Conservation (phyloP, 495 filamentous ascomycete species). For the Aspergillus affinis region DNA sequence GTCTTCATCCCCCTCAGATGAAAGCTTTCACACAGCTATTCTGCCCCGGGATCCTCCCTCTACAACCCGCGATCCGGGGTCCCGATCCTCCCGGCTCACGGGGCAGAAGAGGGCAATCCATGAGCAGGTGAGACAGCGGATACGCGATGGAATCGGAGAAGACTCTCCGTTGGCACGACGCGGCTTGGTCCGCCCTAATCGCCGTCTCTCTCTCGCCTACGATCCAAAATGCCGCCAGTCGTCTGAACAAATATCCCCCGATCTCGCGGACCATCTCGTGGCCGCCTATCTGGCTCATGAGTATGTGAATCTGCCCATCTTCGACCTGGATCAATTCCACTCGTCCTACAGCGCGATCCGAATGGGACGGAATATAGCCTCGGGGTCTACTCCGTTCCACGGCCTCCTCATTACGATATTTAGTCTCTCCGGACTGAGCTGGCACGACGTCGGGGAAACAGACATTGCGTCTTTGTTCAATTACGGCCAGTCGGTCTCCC, state of each 20-base stretch:
- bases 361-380: not conserved
- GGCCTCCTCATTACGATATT: constrained; percentile 12
- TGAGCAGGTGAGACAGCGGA: not conserved
- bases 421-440: constrained; percentile 8
- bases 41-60: not conserved
- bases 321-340: constrained; percentile 14
- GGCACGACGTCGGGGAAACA: not conserved
- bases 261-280: constrained; percentile 12
- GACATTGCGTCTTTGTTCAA: constrained; percentile 7
- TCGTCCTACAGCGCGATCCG: constrained; percentile 7
- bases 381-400: constrained; percentile 10
- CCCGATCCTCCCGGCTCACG: not conserved
- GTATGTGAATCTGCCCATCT: constrained; percentile 17
- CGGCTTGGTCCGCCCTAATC: not conserved
- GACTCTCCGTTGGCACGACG: not conserved
- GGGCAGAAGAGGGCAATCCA: not conserved
- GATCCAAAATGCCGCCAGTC: not conserved
- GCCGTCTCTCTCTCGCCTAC: not conserved
- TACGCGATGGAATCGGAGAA: not conserved
- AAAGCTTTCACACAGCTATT: constrained; percentile 9
- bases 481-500: constrained; percentile 5
- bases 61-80: not conserved
- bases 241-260: constrained; percentile 6
- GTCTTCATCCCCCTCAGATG: constrained; percentile 7
- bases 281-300: constrained; percentile 11